phyloP scores from a whole-genome alignment of 1,284 basidiomycete species.

The Papiliotrema flavescens region DNA sequence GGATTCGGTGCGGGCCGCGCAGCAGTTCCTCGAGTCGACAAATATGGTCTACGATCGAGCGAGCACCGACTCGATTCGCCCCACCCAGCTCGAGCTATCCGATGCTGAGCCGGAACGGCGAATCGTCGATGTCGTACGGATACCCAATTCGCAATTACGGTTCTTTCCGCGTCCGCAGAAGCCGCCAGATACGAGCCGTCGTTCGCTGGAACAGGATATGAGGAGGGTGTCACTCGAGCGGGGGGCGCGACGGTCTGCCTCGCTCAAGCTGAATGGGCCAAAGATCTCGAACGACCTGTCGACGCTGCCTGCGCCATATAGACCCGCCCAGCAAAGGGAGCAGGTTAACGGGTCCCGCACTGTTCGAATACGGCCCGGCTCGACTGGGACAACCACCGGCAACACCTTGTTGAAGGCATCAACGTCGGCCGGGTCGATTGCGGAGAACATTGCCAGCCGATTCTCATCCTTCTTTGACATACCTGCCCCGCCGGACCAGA shows the following conservation, averaged over 20 bases:
- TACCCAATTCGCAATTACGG: conserved; percentile 44
- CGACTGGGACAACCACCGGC: too few relatives aligned
- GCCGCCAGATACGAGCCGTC: conserved; percentile 13
- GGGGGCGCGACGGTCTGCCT: conserved; percentile 1
- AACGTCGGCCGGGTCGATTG: conserved; percentile 1
- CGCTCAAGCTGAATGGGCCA: conserved; percentile 5
- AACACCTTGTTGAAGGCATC: not conserved
- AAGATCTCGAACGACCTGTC: conserved; percentile 24
- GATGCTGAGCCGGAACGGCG: conserved; percentile 9
- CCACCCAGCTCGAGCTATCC: not conserved
- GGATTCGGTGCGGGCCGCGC: conserved; percentile 1
- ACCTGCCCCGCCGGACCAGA: conserved; percentile 24
- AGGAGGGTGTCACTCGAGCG: conserved; percentile 9
- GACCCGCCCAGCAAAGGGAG: conserved; percentile 2
- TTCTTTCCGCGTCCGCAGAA: conserved; percentile 42
- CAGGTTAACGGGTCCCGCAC: not conserved
- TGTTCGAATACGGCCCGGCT: too few relatives aligned
- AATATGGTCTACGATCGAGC: conserved; percentile 16
- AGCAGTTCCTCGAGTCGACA: conserved; percentile 20
- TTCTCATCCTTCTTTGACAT: conserved; percentile 25
- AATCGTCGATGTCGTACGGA: conserved; percentile 38
- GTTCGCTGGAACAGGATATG: conserved; percentile 17
- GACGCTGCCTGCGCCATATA: conserved; percentile 23
- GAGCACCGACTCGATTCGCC: conserved; percentile 2
- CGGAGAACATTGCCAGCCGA: conserved; percentile 12